phyloP scores from a whole-genome alignment of 2,329 filamentous ascomycete genomes.

The Scytalidium lignicola region DNA sequence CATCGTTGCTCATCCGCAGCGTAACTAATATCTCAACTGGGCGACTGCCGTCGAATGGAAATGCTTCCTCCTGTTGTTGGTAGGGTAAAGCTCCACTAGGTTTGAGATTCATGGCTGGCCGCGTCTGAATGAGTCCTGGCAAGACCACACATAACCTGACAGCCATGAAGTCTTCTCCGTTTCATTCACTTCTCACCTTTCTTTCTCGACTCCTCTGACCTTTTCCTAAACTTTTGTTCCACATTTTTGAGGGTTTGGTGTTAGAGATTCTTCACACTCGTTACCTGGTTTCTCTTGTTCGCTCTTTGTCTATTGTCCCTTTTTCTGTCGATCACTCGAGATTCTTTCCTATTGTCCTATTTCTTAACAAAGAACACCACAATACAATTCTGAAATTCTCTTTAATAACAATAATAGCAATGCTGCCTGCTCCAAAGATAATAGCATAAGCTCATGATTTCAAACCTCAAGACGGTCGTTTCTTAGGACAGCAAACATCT shows the following conservation, averaged over 20 bases:
- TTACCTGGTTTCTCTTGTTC: conserved; percentile 10
- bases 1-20: conserved; percentile 8
- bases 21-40: conserved; percentile 9
- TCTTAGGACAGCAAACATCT: too few species aligned
- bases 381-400: not conserved
- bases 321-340: conserved; percentile 1
- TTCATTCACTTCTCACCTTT: conserved; percentile 17
- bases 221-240: conserved; percentile 13
- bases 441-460: not conserved
- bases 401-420: not conserved
- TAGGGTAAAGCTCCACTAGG: conserved; percentile 4
- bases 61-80: conserved; percentile 13
- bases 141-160: conserved; percentile 6
- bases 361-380: not conserved
- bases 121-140: not conserved
- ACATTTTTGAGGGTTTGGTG: conserved; percentile 1
- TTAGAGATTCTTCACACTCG: conserved; percentile 5
- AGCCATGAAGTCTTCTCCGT: conserved; percentile 16
- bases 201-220: not conserved
- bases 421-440: not conserved
- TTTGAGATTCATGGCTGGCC: conserved; percentile 4
- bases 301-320: conserved; percentile 8
- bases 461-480: not conserved
- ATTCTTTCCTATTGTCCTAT: conserved; percentile 8
- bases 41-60: conserved; percentile 24